These are phyloP conservation scores for Trametes coccinea DNA, from an alignment of 768 basidiomycete genomes.

Conservation along the genomic window DNA sequence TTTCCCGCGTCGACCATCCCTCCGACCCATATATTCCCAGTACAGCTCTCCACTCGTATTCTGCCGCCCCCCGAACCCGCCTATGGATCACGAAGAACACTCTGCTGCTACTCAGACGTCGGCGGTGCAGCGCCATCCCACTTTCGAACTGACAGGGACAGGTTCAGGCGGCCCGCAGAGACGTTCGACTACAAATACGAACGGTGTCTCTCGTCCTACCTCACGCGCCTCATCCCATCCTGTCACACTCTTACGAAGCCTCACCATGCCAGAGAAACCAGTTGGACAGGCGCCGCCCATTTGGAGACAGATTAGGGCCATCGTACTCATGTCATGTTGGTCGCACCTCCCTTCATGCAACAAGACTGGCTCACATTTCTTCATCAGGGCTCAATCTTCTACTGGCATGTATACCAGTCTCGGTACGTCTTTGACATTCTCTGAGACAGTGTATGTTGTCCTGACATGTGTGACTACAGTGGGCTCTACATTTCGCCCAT, in stretches of 20 bases:
- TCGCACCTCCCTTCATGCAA: background rate
- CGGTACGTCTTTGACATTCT: constrained; percentile 41
- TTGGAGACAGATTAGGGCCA: constrained; percentile 50
- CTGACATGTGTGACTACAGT: constrained; percentile 43
- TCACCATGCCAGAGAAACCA: constrained; percentile 21
- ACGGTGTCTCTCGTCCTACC: background rate
- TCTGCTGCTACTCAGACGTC: constrained; percentile 14
- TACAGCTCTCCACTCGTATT: background rate
- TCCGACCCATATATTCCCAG: background rate
- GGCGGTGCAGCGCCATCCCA: constrained; percentile 12
- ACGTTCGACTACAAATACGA: constrained; percentile 17
- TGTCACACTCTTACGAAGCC: background rate
- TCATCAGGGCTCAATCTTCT: constrained; percentile 67
- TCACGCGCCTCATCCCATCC: constrained; percentile 8
- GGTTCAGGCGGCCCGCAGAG: background rate
- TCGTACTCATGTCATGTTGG: constrained; percentile 60
- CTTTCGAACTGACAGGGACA: background rate
- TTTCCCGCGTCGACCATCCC: background rate
- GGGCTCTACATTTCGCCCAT: constrained; percentile 68
- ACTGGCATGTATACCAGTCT: constrained; percentile 69
- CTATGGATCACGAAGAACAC: constrained; percentile 8
- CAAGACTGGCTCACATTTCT: background rate
- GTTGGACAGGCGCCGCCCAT: constrained; percentile 48
- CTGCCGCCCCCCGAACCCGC: background rate
- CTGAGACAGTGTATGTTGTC: background rate